A percentile compares a stretch with the other conserved stretches of the same genome.
These are phyloP conservation scores for Pseudozyma tsukubaensis DNA, from an alignment of 1,284 basidiomycete genomes.

Conservation along the genomic window DNA sequence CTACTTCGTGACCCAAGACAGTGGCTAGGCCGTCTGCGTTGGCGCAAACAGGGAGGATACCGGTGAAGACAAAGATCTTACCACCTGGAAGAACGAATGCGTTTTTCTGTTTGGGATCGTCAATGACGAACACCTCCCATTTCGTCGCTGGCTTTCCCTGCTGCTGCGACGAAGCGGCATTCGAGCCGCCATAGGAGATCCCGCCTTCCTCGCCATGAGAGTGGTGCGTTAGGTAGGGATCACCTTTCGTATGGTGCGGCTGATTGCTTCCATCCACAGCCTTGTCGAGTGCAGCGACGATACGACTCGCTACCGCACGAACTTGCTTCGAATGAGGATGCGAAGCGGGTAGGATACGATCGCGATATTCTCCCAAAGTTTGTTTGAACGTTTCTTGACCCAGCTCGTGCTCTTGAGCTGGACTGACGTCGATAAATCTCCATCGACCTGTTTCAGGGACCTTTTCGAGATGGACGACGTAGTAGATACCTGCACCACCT, in stretches of 20 bases:
- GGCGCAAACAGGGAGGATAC: conserved; percentile 82
- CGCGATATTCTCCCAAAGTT: conserved; percentile 74
- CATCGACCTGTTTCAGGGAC: conserved; percentile 65
- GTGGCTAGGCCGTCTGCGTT: conserved; percentile 87
- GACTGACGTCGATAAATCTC: conserved; percentile 64
- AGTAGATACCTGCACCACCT: conserved; percentile 59
- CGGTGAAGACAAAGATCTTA: conserved; percentile 85
- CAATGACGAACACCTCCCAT: conserved; percentile 84
- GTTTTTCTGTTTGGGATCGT: conserved; percentile 78
- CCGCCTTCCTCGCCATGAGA: conserved; percentile 46
- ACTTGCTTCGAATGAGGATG: conserved; percentile 76
- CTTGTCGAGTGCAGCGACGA: conserved; percentile 77
- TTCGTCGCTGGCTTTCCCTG: conserved; percentile 28
- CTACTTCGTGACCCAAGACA: conserved; percentile 85
- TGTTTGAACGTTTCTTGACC: conserved; percentile 73
- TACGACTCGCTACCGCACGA: conserved; percentile 75
- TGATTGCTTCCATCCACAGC: conserved; percentile 69
- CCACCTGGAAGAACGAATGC: conserved; percentile 81
- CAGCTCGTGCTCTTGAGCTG: conserved; percentile 56
- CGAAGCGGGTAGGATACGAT: conserved; percentile 76
- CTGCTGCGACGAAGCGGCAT: background rate
- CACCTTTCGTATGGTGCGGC: conserved; percentile 39
- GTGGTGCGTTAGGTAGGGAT: conserved; percentile 30
- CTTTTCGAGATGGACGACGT: conserved; percentile 62
- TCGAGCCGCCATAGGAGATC: conserved; percentile 33